Percentiles rank a stretch among this genome's conserved stretches.
phyloP scores from a whole-genome alignment of 495 filamentous ascomycete genomes.

The Lasiosphaeriaceae sp. region DNA sequence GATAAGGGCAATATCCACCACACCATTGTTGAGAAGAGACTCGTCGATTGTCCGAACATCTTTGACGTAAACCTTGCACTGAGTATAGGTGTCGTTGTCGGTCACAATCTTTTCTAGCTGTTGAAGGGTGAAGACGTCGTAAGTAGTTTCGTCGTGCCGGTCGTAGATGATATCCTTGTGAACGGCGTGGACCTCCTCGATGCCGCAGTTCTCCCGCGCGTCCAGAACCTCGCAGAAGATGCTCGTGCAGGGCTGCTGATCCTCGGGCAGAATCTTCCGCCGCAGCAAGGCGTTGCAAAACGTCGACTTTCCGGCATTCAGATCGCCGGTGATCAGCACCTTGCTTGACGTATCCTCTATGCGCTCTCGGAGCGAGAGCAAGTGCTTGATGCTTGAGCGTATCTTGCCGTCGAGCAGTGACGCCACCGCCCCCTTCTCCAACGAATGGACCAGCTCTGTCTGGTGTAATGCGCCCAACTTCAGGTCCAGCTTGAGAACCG shows the following conservation, averaged over 20 bases:
- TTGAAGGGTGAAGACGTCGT: conserved; percentile 72
- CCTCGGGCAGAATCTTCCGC: conserved; percentile 89
- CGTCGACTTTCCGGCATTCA: conserved; percentile 97
- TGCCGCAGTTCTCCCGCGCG: conserved; percentile 77
- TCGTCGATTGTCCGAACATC: conserved; percentile 89
- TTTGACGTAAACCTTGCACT: conserved; percentile 96
- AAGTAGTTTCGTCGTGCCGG: conserved; percentile 88
- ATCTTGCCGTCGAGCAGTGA: conserved; percentile 91
- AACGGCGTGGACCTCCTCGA: conserved; percentile 95
- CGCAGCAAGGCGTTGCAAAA: conserved; percentile 95
- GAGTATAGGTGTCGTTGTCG: conserved; percentile 79
- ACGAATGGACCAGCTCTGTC: conserved; percentile 89
- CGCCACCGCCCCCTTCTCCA: conserved; percentile 88
- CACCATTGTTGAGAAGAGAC: conserved; percentile 92
- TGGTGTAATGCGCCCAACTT: conserved; percentile 84
- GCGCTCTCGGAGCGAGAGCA: conserved; percentile 78
- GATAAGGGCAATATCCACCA: conserved; percentile 96
- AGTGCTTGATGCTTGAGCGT: conserved; percentile 84
- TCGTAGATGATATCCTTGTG: conserved; percentile 76
- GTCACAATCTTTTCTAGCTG: conserved; percentile 85
- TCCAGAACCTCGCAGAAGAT: conserved; percentile 98
- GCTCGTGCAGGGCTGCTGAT: conserved; percentile 97
- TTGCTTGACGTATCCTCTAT: conserved; percentile 98
- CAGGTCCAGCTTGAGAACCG: conserved; percentile 87
- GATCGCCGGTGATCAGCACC: conserved; percentile 92